Conservation (phyloP, 1,284 basidiomycete genomes). For the Apiotrichum porosum region DNA sequence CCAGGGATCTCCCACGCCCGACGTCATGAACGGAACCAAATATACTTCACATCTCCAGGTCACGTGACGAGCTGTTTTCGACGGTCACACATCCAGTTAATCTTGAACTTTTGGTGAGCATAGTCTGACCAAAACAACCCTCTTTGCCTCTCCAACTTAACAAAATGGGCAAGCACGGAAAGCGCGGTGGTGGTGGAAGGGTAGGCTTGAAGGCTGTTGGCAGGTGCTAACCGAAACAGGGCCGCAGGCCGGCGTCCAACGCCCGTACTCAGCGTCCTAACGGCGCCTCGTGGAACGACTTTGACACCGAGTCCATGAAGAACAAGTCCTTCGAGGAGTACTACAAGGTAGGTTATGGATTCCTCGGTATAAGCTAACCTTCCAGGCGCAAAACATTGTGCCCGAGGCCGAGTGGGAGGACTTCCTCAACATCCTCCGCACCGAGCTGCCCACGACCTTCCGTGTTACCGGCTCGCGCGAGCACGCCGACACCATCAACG, state of each 20-base stretch:
- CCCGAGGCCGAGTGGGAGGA: slow-evolving; percentile 66
- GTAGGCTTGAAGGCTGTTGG: not conserved
- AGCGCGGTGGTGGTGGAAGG: slow-evolving; percentile 8
- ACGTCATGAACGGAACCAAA: too few relatives aligned
- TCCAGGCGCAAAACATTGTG: slow-evolving; percentile 40
- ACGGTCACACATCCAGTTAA: not conserved
- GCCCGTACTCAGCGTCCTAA: not conserved
- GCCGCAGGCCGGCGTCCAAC: not conserved
- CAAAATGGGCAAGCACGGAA: slow-evolving; percentile 13
- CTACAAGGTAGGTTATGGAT: slow-evolving; percentile 58
- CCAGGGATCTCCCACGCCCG: too few relatives aligned
- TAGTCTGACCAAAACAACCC: not conserved
- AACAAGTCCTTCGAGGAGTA: slow-evolving; percentile 70
- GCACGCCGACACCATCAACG: slow-evolving; percentile 69
- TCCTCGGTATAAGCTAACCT: slow-evolving; percentile 1
- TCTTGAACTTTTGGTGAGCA: slow-evolving; percentile 5
- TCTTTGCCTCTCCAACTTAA: not conserved
- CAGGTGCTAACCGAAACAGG: not conserved
- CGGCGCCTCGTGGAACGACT: slow-evolving; percentile 23
- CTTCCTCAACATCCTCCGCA: slow-evolving; percentile 65
- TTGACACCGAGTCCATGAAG: slow-evolving; percentile 45
- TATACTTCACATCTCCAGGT: too few relatives aligned
- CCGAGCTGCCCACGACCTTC: slow-evolving; percentile 88
- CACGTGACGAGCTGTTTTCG: too few relatives aligned
- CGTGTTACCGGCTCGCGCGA: slow-evolving; percentile 81